Evolutionary conservation across 2,329 filamentous ascomycete genomes (phyloP), one percentile per base, ranked within the genome.

Genomic region (Escovopsis weberi): DNA sequence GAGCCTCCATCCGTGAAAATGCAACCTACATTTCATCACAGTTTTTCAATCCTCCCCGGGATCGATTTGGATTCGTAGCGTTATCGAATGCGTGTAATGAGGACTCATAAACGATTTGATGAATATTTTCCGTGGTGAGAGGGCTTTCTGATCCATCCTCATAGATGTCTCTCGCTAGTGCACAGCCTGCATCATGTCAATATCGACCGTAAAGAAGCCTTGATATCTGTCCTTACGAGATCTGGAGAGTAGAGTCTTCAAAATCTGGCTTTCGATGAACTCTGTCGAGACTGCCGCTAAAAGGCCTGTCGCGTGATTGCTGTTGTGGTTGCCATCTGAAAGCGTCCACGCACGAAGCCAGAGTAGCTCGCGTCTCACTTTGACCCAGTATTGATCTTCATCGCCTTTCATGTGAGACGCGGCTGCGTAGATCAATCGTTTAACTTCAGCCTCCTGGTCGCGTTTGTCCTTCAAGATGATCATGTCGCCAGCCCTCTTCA

Each of bases 31-130:
- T 82, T 40, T 86, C 80, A 50, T 81, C 72, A 38, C 82, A 85
- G 58, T 78, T 85, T 60, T 85, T 85, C 53, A 91, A 69, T 0
- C 81, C 81, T 12, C 85, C 85, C 49, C 84, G 71, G 2, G 74
- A 83, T 43, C 76, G 75, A 51, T 89, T 87, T 1, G 82, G 82
- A 53, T 91, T 91, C 19, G 81, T 84, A 3, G 85, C 84, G 54
- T 85, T 85, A 53, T 91, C 85, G 54, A 87, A 91, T 4, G 80
- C 74, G 42, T 74, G 69, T 64, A 87, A 72, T 1, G 80, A 80
- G 38, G 77, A 69, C 1, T 67, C 67, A 36, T 83, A 63, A 8
- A 86, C 65, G 1, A 76, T 74, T 4, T 75, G 69, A 53, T 77
- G 73, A 2, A 85, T 60, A 6, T 68, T 57, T 3, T 69, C 59